Base-by-base conservation (phyloP, 2,329 filamentous ascomycete species). In the Beauveria medogensis region DNA sequence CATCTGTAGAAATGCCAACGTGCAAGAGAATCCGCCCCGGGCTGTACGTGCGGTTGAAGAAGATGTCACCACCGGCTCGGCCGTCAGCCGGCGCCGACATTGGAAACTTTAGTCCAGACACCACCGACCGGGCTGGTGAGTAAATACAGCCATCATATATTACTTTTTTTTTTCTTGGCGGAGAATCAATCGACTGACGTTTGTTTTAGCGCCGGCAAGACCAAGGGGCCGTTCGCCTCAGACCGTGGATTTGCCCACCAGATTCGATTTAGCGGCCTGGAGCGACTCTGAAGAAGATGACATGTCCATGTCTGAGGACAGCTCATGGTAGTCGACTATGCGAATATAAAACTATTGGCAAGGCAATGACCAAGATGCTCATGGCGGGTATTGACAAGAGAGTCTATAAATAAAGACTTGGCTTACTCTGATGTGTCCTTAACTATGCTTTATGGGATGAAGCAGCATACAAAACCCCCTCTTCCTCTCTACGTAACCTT, bases 381-480 rank as follows among this genome's bases (percentile, higher is more conserved):
- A 37, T 6, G 34, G 12, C 41, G 30, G 37, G 50, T 50, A 40
- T 57, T 48, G 26, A 40, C 2, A 37, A 22, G 6, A 28, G 6
- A 22, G 5, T 16, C 28, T 22, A 40, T 3, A 16, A 22, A 37
- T n/a, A 7, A 12, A 48, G 20, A 26, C 24, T 34, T 1, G 20
- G 20, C 12, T 53, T 30, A 59, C 44, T 82, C 79, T 16, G 69
- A 71, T 24, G 80, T 80, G 64, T 79, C 76, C 70, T 85, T 82
- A n/a, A n/a, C n/a, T n/a, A 70, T 76, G 80, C 77, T 95, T 94
- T 66, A 94, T 85, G 0, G 91, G 91, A 78, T 95, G 91, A 65
- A 94, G 73, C 65, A 94, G 75, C 83, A 92, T 22, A 22, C 22
- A 22, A 80, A 79, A n/a, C 85, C 82, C 28, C 81, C 78, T 65